Conservation (phyloP, 2,329 filamentous ascomycete genomes). For the Coniochaeta hoffmannii region DNA sequence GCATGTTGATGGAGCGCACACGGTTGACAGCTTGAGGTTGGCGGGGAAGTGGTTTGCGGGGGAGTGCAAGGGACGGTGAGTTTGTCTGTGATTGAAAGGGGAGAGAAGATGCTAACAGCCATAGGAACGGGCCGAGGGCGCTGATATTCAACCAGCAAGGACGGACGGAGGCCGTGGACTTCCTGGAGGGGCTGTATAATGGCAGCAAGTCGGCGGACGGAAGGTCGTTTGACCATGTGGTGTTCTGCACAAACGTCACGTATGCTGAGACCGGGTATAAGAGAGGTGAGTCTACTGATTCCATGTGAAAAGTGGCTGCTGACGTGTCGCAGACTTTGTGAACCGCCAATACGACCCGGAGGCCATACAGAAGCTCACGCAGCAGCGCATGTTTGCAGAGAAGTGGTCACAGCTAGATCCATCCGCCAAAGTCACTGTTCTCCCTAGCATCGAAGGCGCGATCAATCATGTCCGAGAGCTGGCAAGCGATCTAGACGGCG, state of each 20-base stretch:
- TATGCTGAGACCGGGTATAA: constrained; percentile 48
- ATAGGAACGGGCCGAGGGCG: constrained; percentile 25
- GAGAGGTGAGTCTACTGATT: constrained; percentile 2
- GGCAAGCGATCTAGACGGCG: constrained; percentile 5
- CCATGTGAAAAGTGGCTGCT: not conserved
- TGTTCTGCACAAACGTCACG: constrained; percentile 73
- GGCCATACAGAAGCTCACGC: constrained; percentile 40
- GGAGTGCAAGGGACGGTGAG: constrained; percentile 14
- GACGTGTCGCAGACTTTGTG: constrained; percentile 39
- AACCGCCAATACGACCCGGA: constrained; percentile 46
- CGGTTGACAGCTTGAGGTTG: constrained; percentile 70
- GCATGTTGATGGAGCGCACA: constrained; percentile 86
- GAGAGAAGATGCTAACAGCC: not conserved
- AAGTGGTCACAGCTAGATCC: constrained; percentile 42
- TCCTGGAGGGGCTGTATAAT: constrained; percentile 51
- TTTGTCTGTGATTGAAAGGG: constrained; percentile 7
- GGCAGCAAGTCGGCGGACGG: constrained; percentile 22
- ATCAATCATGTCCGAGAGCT: constrained; percentile 37
- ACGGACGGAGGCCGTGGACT: constrained; percentile 61
- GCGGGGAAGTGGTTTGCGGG: constrained; percentile 70
- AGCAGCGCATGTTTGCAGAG: constrained; percentile 43
- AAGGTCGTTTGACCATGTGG: constrained; percentile 56
- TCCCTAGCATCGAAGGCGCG: constrained; percentile 49
- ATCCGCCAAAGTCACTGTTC: constrained; percentile 33
- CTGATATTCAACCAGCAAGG: constrained; percentile 93